Evolutionary conservation across 495 filamentous ascomycete species (phyloP).

Genomic region (Podospora australis): DNA sequence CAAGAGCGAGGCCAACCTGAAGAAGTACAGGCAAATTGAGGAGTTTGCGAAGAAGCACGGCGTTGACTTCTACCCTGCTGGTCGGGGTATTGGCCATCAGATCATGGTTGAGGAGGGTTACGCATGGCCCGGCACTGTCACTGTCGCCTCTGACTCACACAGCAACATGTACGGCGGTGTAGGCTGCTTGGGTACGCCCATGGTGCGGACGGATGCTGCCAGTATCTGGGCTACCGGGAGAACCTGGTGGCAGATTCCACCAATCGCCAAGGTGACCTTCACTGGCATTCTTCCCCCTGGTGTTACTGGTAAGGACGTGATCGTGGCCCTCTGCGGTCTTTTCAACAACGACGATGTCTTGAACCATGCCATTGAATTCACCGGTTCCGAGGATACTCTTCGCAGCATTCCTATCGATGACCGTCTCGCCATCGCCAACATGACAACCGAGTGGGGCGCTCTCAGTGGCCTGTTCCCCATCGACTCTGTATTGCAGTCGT

Average conservation of each 20-base stretch:
- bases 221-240: constrained; percentile 78
- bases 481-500: constrained; percentile 63
- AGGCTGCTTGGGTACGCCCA: constrained; percentile 64
- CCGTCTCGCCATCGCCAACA: constrained; percentile 82
- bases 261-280: constrained; percentile 73
- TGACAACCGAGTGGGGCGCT: constrained; percentile 95
- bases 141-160: constrained; percentile 78
- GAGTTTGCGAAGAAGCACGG: constrained; percentile 77
- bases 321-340: constrained; percentile 79
- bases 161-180: constrained; percentile 90
- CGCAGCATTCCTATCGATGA: constrained; percentile 67
- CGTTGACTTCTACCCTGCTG: constrained; percentile 78
- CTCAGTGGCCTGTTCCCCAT: constrained; percentile 74
- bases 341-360: constrained; percentile 88
- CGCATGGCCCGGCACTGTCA: constrained; percentile 75
- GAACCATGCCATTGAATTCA: constrained; percentile 90
- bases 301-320: constrained; percentile 93
- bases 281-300: constrained; percentile 68
- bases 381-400: constrained; percentile 73
- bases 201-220: constrained; percentile 83
- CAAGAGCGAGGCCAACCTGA: constrained; percentile 70
- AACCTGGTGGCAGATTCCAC: constrained; percentile 89
- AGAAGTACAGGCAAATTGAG: constrained; percentile 82
- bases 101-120: constrained; percentile 37
- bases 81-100: constrained; percentile 50